Conservation (phyloP, 2,329 filamentous ascomycete genomes). For the Zalaria obscura region DNA sequence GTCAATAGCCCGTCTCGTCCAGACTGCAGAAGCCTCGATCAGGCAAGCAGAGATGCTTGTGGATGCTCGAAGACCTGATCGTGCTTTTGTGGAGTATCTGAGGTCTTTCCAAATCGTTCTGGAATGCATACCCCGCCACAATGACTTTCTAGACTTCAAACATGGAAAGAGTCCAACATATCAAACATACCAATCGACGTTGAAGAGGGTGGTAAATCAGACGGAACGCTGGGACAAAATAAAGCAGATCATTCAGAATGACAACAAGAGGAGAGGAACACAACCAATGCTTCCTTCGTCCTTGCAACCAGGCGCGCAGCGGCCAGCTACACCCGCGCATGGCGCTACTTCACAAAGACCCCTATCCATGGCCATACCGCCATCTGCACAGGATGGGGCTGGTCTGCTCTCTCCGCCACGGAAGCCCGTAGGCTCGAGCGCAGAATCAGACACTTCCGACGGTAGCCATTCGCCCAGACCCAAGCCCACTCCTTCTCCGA, state of each 20-base stretch:
- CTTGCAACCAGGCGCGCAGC: background rate
- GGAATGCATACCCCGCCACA: slow-evolving; percentile 61
- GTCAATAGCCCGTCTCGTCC: slow-evolving; percentile 21
- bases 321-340: background rate
- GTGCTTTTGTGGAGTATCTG: slow-evolving; percentile 73
- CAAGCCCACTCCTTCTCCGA: slow-evolving; percentile 30
- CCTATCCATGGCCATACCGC: too few relatives aligned
- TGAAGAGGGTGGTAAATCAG: slow-evolving; percentile 12
- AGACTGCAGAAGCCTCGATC: slow-evolving; percentile 25
- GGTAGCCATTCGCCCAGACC: background rate
- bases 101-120: slow-evolving; percentile 66
- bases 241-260: slow-evolving; percentile 35
- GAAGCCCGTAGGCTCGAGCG: too few relatives aligned
- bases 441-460: too few relatives aligned
- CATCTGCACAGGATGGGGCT: too few relatives aligned
- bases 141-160: slow-evolving; percentile 54
- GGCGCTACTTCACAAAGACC: too few relatives aligned
- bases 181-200: slow-evolving; percentile 2
- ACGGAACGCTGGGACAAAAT: slow-evolving; percentile 31
- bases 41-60: slow-evolving; percentile 42
- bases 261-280: slow-evolving; percentile 44
- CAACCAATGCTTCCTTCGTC: slow-evolving; percentile 16
- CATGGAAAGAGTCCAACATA: slow-evolving; percentile 8
- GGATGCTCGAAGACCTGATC: slow-evolving; percentile 52
- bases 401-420: too few relatives aligned